Conservation (phyloP, 306 rosid species). For the Clitoria ternatea region DNA sequence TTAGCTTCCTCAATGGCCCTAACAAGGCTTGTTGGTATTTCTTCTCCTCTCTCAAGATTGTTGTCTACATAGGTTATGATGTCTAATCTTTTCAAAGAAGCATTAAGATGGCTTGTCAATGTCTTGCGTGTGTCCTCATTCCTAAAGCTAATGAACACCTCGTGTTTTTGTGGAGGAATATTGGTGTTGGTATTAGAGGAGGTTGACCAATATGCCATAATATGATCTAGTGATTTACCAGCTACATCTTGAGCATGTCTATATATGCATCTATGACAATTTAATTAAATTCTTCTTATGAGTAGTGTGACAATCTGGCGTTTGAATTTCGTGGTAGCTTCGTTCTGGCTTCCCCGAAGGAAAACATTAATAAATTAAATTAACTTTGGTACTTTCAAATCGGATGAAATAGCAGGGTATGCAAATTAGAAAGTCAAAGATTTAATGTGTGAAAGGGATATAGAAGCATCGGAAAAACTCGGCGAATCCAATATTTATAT, state of each 20-base stretch:
- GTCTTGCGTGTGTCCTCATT: conserved; percentile 29
- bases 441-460: background rate
- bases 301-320: background rate
- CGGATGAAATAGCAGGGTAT: background rate
- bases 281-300: background rate
- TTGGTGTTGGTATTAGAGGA: background rate
- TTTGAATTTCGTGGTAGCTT: background rate
- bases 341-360: too few relatives aligned
- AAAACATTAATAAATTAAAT: too few relatives aligned
- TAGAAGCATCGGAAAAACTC: background rate
- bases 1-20: conserved; percentile 30
- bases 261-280: too few relatives aligned
- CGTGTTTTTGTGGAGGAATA: conserved; percentile 15
- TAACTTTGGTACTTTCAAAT: background rate
- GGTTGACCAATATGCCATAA: conserved; percentile 1
- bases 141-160: conserved; percentile 33
- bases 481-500: background rate
- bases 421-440: background rate
- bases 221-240: background rate
- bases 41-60: conserved; percentile 33
- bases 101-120: conserved; percentile 38
- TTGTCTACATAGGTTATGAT: conserved; percentile 28
- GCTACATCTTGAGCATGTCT: background rate
- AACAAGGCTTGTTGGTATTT: conserved; percentile 22
- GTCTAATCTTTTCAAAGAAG: conserved; percentile 24